Conservation (phyloP, 306 rosid species). For the Sechiopsis laciniata region DNA sequence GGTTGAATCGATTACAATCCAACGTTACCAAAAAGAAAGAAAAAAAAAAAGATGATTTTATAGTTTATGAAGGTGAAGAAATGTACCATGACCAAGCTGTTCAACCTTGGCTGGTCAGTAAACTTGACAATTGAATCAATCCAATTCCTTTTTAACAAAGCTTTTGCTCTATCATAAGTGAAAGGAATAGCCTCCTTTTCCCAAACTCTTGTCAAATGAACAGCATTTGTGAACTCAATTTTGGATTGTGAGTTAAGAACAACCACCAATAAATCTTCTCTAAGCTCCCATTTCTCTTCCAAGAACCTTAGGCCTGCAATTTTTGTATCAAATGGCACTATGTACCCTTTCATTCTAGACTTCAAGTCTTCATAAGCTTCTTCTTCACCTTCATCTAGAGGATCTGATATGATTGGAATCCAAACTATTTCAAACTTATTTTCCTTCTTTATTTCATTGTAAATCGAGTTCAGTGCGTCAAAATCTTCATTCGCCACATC, state of each 20-base stretch:
- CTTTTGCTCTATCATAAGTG: not conserved
- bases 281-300: constrained; percentile 18
- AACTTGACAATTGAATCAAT: constrained; percentile 11
- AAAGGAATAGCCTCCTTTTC: constrained; percentile 12
- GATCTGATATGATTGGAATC: not conserved
- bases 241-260: constrained; percentile 4
- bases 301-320: constrained; percentile 12
- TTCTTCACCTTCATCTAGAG: not conserved
- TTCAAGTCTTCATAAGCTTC: not conserved
- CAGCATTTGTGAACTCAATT: constrained; percentile 5
- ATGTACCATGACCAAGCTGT: not conserved
- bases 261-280: constrained; percentile 11
- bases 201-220: constrained; percentile 6
- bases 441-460: constrained; percentile 4
- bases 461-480: not conserved
- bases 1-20: no score
- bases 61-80: not conserved
- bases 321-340: not conserved
- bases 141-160: constrained; percentile 11
- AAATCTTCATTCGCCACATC: not conserved
- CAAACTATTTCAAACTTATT: constrained; percentile 11
- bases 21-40: no score
- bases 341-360: not conserved
- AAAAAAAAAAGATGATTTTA: no score
- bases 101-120: constrained; percentile 5